Evolutionary conservation across 768 basidiomycete species (phyloP), one percentile per base, ranked within the genome.

Genomic region (Russula vinacea): DNA sequence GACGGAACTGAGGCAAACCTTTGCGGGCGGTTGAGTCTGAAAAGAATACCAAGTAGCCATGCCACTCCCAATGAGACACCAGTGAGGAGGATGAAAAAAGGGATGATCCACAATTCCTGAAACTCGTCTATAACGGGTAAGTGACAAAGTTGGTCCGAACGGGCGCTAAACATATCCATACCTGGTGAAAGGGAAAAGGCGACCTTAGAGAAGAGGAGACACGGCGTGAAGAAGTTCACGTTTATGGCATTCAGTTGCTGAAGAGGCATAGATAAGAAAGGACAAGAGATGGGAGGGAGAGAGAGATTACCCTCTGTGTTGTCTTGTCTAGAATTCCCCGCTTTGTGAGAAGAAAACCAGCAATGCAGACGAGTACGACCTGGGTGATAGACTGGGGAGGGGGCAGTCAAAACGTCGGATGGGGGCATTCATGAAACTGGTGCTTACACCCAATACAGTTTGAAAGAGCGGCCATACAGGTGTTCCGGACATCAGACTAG

Each of bases 201-300:
- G 24, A 98, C 94, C 76, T 97, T 98, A 7, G 91, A 94, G 76
- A 96, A 95, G 32, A 96, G 78, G 8, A 95, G 83, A 0, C 89
- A 87, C 0, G 90, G 90, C 0, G 90, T 92, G 76, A 98, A 96
- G 35, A 98, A 82, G 0, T 89, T 89, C 24, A 96, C 85, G 73
- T 95, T 96, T 60, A 96, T 76, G 26, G 83, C 80, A 69, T 92
- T 93, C 22, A 92, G 77, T 82, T 85, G 83, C 89, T 90, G 70
- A 29, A 40, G 24, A 22, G 13, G 44, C 7, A 22, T 40, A 2
- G n/a, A 47, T n/a, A 45, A 19, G 1, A 42, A 19, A 39, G 32
- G 32, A 54, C 40, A n/a, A n/a, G 33, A 33, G 39, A 9, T 71
- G 80, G 13, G 44, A 29, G 19, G 9, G 7, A 45, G n/a, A 32